Conservation (phyloP, 1,139 yeast species). For the Hyphopichia wangnamkhiaoensis region DNA sequence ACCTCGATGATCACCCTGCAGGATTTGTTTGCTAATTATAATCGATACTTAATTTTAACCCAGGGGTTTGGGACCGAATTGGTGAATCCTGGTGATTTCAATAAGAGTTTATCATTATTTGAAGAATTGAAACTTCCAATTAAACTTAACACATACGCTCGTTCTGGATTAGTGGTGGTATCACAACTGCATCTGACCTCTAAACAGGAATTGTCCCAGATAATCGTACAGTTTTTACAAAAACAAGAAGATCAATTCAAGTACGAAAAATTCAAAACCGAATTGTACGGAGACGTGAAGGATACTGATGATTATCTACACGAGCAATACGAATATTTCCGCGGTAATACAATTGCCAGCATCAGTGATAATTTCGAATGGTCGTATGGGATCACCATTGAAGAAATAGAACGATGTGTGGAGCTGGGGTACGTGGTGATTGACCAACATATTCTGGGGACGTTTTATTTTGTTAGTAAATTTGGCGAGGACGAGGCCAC, state of each 20-base stretch:
- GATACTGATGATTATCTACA: slow-evolving; percentile 22
- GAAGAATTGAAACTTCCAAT: slow-evolving; percentile 37
- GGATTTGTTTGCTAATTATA: slow-evolving; percentile 45
- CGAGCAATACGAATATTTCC: slow-evolving; percentile 25
- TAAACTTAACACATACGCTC: slow-evolving; percentile 29
- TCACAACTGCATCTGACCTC: slow-evolving; percentile 19
- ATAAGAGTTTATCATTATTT: slow-evolving; percentile 30
- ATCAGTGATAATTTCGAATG: slow-evolving; percentile 48
- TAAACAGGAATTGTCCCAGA: slow-evolving; percentile 21
- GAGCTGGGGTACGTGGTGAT: slow-evolving; percentile 58
- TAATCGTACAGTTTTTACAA: slow-evolving; percentile 24
- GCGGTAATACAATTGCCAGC: slow-evolving; percentile 40
- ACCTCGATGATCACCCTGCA: slow-evolving; percentile 45
- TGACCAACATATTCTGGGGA: slow-evolving; percentile 67
- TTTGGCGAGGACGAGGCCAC: slow-evolving; percentile 15
- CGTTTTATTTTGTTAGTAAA: slow-evolving; percentile 42
- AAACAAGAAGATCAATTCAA: slow-evolving; percentile 27
- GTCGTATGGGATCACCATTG: slow-evolving; percentile 69
- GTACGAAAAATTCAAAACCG: slow-evolving; percentile 25
- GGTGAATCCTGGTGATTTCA: slow-evolving; percentile 32
- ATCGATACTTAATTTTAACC: slow-evolving; percentile 34
- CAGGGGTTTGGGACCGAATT: slow-evolving; percentile 47
- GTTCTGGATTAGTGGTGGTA: slow-evolving; percentile 38
- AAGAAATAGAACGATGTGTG: slow-evolving; percentile 65
- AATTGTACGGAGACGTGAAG: slow-evolving; percentile 22